Evolutionary conservation across 176 grass and related monocot species (phyloP).

Genomic region (Areca catechu): DNA sequence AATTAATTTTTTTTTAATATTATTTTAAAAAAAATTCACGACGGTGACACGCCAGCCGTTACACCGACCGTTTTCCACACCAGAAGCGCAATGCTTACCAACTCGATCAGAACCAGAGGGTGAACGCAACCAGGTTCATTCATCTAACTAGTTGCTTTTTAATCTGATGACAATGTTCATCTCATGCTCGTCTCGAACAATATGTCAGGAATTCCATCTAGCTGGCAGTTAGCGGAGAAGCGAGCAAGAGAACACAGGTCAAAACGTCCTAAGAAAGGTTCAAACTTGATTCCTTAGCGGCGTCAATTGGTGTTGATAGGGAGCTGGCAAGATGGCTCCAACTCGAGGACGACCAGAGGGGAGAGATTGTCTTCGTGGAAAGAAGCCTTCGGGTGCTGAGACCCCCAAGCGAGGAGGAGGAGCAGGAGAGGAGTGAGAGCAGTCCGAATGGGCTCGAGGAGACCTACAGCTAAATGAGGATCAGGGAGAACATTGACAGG

Average conservation of each 20-base stretch:
- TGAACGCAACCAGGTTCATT: background rate
- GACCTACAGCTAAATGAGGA: constrained; percentile 19
- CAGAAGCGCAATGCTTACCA: constrained; percentile 29
- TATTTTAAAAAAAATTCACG: no score
- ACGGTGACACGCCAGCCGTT: constrained; percentile 28
- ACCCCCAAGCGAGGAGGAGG: background rate
- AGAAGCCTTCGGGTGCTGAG: constrained; percentile 18
- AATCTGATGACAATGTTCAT: no score
- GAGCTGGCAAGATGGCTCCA: constrained; percentile 25
- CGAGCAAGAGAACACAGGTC: no score
- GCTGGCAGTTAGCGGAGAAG: no score
- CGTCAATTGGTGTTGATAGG: constrained; percentile 17
- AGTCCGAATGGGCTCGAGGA: constrained; percentile 24
- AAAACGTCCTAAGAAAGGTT: no score
- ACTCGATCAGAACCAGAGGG: constrained; percentile 21
- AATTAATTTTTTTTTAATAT: no score
- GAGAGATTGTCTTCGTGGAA: constrained; percentile 26
- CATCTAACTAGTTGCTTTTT: no score
- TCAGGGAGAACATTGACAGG: constrained; percentile 20
- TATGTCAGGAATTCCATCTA: no score
- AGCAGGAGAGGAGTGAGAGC: background rate
- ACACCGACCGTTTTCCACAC: constrained; percentile 19
- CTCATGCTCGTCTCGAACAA: no score
- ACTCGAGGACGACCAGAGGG: constrained; percentile 20
- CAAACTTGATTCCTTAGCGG: constrained; percentile 1